Base-by-base conservation (phyloP, 176 grass and related monocot species). In the Typha latifolia region DNA sequence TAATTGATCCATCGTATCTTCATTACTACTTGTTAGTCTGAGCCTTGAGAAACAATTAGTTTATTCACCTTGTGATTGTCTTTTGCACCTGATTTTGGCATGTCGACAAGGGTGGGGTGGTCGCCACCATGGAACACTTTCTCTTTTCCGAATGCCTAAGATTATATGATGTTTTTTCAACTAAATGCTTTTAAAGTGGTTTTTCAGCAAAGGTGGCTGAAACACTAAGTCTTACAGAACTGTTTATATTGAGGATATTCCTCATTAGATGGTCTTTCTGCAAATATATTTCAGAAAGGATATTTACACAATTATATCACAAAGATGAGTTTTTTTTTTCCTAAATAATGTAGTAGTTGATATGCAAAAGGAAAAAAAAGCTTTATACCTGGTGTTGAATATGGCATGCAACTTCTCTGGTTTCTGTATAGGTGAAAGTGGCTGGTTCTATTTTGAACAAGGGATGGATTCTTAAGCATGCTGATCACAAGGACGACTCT, bases 401-500 rank as follows among this genome's bases (percentile, higher is more conserved):
- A 29, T n/a, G 11, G 12, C 37, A 29, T 49, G 4, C 43, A 62
- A 68, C 10, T 48, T 66, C 6, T 61, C 5, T 47, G 23, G 8
- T 29, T 23, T 47, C 56, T 72, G 16, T 15, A n/a, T 72, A 92
- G 94, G 81, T 97, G 2, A 83, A 87, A 76, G 51, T 97, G 47
- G 79, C 49, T 0, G 83, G 94, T 21, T 66, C 21, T 16, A 10
- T 87, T 73, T 71, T 81, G 59, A 87, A 91, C 66, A 91, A 84
- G 49, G 84, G 84, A 7, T 87, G 89, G 94, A 66, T 24, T 22
- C 77, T 97, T 63, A 61, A 69, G 72, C 80, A 79, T 12, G 81
- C 85, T 0, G 78, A 97, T 32, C 74, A 90, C 83, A 97, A 81
- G 74, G 89, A 97, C 31, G 73, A 18, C 19, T 90, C 81, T 0